These are phyloP conservation scores for Rhynchospora tenuis DNA, from an alignment of 176 grass and related monocot genomes.

Conservation along the genomic window DNA sequence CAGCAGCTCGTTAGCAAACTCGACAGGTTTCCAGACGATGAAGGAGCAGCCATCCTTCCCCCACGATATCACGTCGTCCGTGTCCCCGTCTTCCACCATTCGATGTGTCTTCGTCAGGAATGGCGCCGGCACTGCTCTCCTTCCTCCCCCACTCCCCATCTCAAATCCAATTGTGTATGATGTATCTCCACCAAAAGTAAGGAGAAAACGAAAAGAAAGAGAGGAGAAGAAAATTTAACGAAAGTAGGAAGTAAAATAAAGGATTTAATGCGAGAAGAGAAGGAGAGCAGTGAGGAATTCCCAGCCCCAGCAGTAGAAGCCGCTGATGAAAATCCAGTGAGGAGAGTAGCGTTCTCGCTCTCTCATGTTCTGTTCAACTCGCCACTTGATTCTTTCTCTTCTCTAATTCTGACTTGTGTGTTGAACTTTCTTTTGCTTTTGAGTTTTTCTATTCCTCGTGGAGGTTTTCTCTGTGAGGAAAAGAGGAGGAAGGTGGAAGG, in stretches of 20 bases:
- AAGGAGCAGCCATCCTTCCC: conserved; percentile 61
- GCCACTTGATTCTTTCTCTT: not conserved
- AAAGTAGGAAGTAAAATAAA: not conserved
- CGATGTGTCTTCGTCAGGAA: conserved; percentile 80
- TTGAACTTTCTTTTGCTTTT: not conserved
- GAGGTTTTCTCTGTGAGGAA: not conserved
- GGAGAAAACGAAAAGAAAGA: not conserved
- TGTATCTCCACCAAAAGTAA: not conserved
- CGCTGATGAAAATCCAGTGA: conserved; percentile 35
- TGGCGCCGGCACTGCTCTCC: conserved; percentile 50
- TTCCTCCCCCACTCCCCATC: not conserved
- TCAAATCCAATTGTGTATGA: not conserved
- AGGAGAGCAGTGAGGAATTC: conserved; percentile 87
- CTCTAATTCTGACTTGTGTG: not conserved
- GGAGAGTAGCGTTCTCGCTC: not conserved
- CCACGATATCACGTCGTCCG: conserved; percentile 92
- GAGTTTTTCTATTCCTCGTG: not conserved
- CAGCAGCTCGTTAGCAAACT: conserved; percentile 81
- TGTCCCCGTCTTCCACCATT: conserved; percentile 68
- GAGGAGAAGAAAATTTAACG: not conserved
- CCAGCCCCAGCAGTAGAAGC: conserved; percentile 96
- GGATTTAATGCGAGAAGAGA: conserved; percentile 51
- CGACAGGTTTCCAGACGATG: conserved; percentile 90
- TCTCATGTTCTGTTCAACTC: conserved; percentile 13
- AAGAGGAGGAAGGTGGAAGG: not conserved